phyloP scores from a whole-genome alignment of 345 rosid genomes.

The Moricandia arvensis region DNA sequence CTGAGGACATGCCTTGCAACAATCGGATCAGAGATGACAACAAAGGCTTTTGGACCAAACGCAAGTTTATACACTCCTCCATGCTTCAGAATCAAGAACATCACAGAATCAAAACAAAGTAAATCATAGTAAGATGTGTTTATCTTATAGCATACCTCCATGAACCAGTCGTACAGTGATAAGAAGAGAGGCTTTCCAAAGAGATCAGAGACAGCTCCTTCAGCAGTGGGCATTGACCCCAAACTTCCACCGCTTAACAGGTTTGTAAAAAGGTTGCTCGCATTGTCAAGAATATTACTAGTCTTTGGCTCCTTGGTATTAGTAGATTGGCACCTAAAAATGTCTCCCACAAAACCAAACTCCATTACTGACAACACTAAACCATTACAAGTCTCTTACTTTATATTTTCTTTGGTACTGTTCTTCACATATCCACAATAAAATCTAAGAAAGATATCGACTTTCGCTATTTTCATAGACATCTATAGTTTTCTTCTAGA shows the following conservation, averaged over 20 bases:
- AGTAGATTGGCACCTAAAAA: conserved; percentile 69
- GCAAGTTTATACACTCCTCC: conserved; percentile 95
- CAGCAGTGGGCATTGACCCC: conserved; percentile 81
- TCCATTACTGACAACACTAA: not conserved
- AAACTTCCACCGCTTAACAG: conserved; percentile 77
- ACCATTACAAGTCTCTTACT: not conserved
- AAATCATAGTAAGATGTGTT: not conserved
- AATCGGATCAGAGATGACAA: conserved; percentile 91
- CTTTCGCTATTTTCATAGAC: not conserved
- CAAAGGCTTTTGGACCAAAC: conserved; percentile 97
- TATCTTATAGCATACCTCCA: conserved; percentile 53
- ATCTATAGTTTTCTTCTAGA: no score
- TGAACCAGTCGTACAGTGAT: conserved; percentile 83
- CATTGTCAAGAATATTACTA: conserved; percentile 66
- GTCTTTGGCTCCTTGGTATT: conserved; percentile 55
- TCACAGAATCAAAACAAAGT: conserved; percentile 1
- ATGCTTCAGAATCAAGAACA: conserved; percentile 49
- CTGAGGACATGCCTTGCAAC: conserved; percentile 81
- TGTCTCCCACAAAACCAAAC: conserved; percentile 10
- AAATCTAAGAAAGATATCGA: not conserved
- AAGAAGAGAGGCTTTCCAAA: conserved; percentile 83
- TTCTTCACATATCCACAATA: conserved; percentile 2
- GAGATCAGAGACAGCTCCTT: conserved; percentile 93
- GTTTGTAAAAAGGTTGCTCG: conserved; percentile 83
- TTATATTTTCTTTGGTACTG: not conserved